Evolutionary conservation across 441 rosid genomes (phyloP), one percentile per base, ranked within the genome.

Genomic region (Aleurites moluccanus): DNA sequence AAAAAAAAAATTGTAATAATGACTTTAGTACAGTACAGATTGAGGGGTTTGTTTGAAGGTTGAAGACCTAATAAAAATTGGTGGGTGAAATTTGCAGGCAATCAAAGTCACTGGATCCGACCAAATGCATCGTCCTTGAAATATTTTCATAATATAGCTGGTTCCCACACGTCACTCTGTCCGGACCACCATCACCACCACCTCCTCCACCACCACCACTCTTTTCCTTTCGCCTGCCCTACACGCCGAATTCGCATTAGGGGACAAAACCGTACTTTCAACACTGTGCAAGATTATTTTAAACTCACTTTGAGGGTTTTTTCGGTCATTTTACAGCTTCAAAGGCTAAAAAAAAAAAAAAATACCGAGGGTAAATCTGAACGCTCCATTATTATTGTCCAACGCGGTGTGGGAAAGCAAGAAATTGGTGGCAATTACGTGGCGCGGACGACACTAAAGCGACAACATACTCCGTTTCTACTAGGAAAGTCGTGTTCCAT

Each of bases 181-280:
- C 69, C 73, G 82, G 77, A 76, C 59, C 60, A 57, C 49, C 50
- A 20, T n/a, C n/a, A n/a, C n/a, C n/a, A n/a, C n/a, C n/a, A n/a
- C n/a, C n/a, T n/a, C n/a, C n/a, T n/a, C 61, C 30, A 23, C 35
- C 38, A 10, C 70, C 67, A 13, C 23, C 33, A 1, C 23, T 63
- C 47, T 30, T 25, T 21, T 16, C 11, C 9, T 49, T 28, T 11
- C 61, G 27, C 53, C n/a, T 60, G 59, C 59, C 72, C 72, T 68
- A 68, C 60, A 60, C 40, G 5, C 33, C 63, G n/a, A n/a, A n/a
- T n/a, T n/a, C n/a, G n/a, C n/a, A n/a, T n/a, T n/a, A 30, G 23
- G 45, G 27, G 49, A 23, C 50, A 40, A 23, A 35, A 16, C 18
- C 49, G 8, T 20, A 23, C 44, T 23, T 45, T n/a, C 50, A 40